Conservation (phyloP, 1,284 basidiomycete genomes). For the Rhodotorula sp. region DNA sequence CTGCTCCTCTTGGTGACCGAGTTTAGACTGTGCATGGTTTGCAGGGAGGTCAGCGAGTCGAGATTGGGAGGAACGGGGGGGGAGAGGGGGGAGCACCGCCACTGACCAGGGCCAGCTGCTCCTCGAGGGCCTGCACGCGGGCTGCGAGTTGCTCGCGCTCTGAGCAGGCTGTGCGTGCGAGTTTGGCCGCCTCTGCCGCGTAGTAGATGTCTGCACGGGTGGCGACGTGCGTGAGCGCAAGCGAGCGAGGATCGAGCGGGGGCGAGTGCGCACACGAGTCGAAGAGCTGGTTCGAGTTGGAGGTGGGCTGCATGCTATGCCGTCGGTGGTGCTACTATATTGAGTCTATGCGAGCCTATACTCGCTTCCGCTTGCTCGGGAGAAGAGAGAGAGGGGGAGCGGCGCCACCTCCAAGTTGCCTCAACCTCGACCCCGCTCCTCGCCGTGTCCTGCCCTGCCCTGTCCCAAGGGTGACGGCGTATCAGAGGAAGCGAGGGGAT, state of each 20-base stretch:
- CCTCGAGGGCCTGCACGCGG: constrained; percentile 16
- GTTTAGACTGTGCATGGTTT: background rate
- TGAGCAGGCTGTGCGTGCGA: constrained; percentile 19
- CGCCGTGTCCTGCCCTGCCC: too few species aligned
- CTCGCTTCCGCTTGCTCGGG: background rate
- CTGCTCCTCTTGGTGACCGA: constrained; percentile 10
- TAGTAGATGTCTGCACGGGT: constrained; percentile 12
- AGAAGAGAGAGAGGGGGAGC: background rate
- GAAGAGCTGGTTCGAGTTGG: background rate
- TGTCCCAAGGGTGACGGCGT: too few species aligned
- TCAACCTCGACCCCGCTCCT: background rate
- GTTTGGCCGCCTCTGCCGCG: constrained; percentile 17
- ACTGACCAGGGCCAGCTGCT: constrained; percentile 13
- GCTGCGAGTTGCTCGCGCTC: background rate
- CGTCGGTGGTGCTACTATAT: background rate
- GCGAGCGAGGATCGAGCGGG: background rate
- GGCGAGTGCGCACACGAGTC: background rate
- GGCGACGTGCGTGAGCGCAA: background rate
- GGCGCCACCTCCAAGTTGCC: too few species aligned
- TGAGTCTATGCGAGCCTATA: background rate
- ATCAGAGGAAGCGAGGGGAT: too few species aligned
- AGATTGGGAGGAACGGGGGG: too few species aligned
- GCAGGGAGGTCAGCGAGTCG: background rate
- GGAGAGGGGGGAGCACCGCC: background rate
- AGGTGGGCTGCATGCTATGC: background rate